phyloP scores from a whole-genome alignment of 257 asterid species.

The Agastache rugosa region DNA sequence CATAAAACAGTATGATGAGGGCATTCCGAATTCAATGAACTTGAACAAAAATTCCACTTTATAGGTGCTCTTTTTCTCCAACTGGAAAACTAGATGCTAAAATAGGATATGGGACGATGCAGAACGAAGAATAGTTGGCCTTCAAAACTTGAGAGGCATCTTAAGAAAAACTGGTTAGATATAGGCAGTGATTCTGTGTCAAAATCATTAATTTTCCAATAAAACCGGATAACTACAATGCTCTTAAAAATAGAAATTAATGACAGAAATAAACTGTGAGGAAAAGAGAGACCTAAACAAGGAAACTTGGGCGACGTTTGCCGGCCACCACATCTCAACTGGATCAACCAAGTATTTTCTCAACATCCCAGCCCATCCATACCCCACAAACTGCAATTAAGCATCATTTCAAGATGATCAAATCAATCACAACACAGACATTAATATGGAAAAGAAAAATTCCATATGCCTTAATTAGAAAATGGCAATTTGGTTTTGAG shows the following conservation, averaged over 20 bases:
- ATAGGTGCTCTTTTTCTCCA: slow-evolving; percentile 3
- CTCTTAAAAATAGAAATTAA: not conserved
- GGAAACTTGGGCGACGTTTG: slow-evolving; percentile 97
- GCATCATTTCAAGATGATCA: slow-evolving; percentile 5
- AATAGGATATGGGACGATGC: not conserved
- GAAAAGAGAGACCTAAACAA: slow-evolving; percentile 63
- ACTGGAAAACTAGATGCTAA: slow-evolving; percentile 23
- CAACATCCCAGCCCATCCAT: slow-evolving; percentile 99
- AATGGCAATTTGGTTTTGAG: not conserved
- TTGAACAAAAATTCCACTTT: slow-evolving; percentile 14
- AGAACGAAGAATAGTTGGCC: not conserved
- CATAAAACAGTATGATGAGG: slow-evolving; percentile 1
- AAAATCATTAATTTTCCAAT: not conserved
- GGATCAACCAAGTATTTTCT: slow-evolving; percentile 92
- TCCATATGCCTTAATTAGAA: not conserved
- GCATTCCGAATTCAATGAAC: slow-evolving; percentile 21
- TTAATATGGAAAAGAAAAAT: not conserved
- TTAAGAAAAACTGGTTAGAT: not conserved
- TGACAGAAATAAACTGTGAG: not conserved
- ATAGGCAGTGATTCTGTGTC: not conserved
- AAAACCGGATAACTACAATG: not conserved
- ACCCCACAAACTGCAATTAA: slow-evolving; percentile 79
- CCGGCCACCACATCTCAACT: slow-evolving; percentile 99
- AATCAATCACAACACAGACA: not conserved
- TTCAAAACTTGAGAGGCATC: not conserved